Conservation (phyloP, 768 basidiomycete genomes). For the Gloeostereum incarnatum region DNA sequence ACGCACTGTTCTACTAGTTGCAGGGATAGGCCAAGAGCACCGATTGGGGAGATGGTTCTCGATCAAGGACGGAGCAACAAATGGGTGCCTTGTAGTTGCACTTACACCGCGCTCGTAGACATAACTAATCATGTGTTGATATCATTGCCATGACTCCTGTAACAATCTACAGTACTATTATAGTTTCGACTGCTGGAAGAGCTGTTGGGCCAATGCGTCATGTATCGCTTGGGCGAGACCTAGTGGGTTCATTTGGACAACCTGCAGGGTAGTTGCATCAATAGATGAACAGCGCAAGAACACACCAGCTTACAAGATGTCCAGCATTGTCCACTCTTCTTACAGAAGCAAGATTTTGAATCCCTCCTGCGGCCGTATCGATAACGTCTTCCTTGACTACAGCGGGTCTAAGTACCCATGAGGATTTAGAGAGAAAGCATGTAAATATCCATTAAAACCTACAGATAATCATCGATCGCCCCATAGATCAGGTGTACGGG, state of each 20-base stretch:
- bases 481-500: slow-evolving; percentile 41
- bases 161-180: too few relatives aligned
- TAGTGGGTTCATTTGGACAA: slow-evolving; percentile 1
- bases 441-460: slow-evolving; percentile 8
- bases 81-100: slow-evolving; percentile 60
- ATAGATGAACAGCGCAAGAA: neutral
- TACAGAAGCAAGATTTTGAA: slow-evolving; percentile 25
- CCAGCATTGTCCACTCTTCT: slow-evolving; percentile 27
- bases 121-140: too few relatives aligned
- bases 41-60: slow-evolving; percentile 84
- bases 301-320: slow-evolving; percentile 24
- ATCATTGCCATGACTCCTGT: too few relatives aligned
- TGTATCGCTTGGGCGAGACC: slow-evolving; percentile 1
- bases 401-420: slow-evolving; percentile 16
- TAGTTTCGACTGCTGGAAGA: too few relatives aligned
- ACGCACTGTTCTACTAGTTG: slow-evolving; percentile 52
- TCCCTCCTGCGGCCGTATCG: slow-evolving; percentile 22
- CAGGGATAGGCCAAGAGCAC: slow-evolving; percentile 81
- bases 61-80: slow-evolving; percentile 64
- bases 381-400: slow-evolving; percentile 27
- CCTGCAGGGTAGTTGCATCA: neutral
- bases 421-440: neutral
- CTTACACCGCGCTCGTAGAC: slow-evolving; percentile 42
- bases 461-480: slow-evolving; percentile 34
- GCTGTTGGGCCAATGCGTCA: slow-evolving; percentile 1